phyloP scores from a whole-genome alignment of 768 basidiomycete genomes.

The Amanita polypyramis region DNA sequence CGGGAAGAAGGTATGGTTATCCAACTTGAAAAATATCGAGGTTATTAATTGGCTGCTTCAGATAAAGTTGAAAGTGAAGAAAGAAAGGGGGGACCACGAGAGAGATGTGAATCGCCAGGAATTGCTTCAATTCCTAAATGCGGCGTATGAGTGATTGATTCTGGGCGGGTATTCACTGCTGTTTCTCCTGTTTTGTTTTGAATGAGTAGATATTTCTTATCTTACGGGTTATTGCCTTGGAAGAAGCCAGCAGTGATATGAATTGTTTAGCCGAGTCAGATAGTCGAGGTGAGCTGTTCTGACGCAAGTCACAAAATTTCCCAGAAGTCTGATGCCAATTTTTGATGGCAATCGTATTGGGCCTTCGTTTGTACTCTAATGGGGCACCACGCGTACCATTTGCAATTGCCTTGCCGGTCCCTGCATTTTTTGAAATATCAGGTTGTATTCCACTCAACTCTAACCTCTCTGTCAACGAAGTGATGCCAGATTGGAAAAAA shows the following conservation, averaged over 20 bases:
- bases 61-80: conserved; percentile 58
- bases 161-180: background rate
- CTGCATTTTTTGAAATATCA: background rate
- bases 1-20: conserved; percentile 41
- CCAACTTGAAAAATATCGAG: background rate
- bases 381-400: too few relatives aligned
- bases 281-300: background rate
- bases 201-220: background rate
- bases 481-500: background rate
- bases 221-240: background rate
- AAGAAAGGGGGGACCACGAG: conserved; percentile 44
- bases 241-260: too few relatives aligned
- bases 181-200: background rate
- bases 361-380: background rate
- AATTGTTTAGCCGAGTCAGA: too few relatives aligned
- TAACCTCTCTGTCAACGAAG: background rate
- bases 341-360: background rate
- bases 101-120: conserved; percentile 46
- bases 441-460: background rate
- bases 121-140: conserved; percentile 45
- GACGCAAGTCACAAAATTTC: background rate
- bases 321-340: background rate
- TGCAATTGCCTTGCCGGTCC: too few relatives aligned
- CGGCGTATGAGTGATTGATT: conserved; percentile 28
- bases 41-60: conserved; percentile 13